Conservation (phyloP, 495 filamentous ascomycete species). For the Polyplosphaeria fusca region DNA sequence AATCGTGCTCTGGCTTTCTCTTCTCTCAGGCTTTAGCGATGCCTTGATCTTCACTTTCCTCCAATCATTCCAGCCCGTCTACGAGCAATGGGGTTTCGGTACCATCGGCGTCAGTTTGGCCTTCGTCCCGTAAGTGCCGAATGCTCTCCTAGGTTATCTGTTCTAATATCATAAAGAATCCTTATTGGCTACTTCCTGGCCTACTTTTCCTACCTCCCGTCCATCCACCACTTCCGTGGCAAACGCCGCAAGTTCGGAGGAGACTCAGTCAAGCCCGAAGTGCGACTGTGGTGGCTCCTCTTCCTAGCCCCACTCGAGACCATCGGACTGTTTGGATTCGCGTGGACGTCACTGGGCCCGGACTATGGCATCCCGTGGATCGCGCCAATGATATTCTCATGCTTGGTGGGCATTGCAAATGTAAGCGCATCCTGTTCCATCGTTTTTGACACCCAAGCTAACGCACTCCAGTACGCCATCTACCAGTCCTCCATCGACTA, state of each 20-base stretch:
- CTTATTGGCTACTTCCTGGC: conserved; percentile 22
- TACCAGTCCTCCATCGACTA: conserved; percentile 34
- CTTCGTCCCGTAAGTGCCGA: conserved; percentile 31
- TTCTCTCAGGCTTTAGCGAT: conserved; percentile 32
- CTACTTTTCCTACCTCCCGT: conserved; percentile 34
- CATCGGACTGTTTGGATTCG: conserved; percentile 33
- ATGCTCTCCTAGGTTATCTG: neutral
- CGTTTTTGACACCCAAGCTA: neutral
- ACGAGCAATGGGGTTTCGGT: conserved; percentile 35
- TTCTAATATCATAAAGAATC: conserved; percentile 5
- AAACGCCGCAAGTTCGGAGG: conserved; percentile 15
- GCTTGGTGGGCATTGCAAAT: conserved; percentile 31
- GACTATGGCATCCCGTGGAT: conserved; percentile 31
- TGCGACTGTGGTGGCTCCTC: conserved; percentile 31
- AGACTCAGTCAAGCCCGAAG: conserved; percentile 16
- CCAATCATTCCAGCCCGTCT: conserved; percentile 30
- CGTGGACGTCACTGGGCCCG: conserved; percentile 23
- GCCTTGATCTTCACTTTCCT: conserved; percentile 35
- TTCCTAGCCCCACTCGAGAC: conserved; percentile 31
- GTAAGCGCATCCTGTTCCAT: neutral
- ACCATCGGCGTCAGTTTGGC: conserved; percentile 21
- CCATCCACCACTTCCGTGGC: conserved; percentile 22
- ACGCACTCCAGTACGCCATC: conserved; percentile 26
- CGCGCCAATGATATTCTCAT: conserved; percentile 32
- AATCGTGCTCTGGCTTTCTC: conserved; percentile 30